Evolutionary conservation across 352 stramenopile genomes (phyloP), one percentile per base, ranked within the genome.

Genomic region (Globisporangium paddicum): DNA sequence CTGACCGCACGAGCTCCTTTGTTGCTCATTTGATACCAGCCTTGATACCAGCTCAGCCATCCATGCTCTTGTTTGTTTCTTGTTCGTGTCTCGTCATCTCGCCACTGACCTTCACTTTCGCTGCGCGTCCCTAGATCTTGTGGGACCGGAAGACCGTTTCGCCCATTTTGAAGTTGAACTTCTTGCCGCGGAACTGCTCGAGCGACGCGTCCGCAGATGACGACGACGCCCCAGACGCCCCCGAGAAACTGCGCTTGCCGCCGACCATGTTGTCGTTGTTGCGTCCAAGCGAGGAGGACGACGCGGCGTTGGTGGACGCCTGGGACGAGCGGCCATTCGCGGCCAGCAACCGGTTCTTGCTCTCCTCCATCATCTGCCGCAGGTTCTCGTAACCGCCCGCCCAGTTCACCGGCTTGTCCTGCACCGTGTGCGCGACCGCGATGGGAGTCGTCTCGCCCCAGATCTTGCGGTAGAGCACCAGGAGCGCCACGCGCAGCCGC

Each of bases 161-260:
- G 40, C 82, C 82, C 74, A 90, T 84, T 62, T 89, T 90, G 56
- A 93, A 84, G 69, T 92, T 92, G 67, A 93, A 81, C 55, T 92
- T 93, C 69, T 94, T 94, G 69, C 84, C 82, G 5, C 83, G 83
- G 37, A 91, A 65, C 54, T 90, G 82, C 60, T 94, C 85, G 11
- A 94, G 65, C 9, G 69, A 58, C 0, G 75, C 66, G 47, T 88
- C 77, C 4, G 65, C 63, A 23, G 32, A 45, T 0, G 71, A 60
- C 28, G 10, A 56, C 46, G 57, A 14, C n/a, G 30, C 9, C 18
- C 44, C n/a, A 23, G 42, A 40, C 13, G 47, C 62, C 13, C 37
- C 42, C 14, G 64, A 55, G 45, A 76, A 78, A 2, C 42, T 60
- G 40, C 73, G 71, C 47, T 82, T 82, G 14, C 49, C 40, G 11